Base-by-base conservation (phyloP, 805 yeast species). In the Spathaspora sp. region DNA sequence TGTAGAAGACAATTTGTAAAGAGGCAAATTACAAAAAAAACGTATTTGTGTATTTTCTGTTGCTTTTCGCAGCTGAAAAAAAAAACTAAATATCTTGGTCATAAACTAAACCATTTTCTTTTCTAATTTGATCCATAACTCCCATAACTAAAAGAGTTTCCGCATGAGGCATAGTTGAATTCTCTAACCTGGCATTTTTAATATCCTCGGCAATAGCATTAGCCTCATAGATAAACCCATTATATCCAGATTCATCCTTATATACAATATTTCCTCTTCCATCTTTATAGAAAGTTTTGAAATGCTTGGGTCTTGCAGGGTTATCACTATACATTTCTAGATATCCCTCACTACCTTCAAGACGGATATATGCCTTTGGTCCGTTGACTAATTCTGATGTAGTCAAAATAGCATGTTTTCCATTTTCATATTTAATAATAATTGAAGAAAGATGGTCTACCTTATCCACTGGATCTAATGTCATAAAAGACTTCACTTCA, bases 221-320 rank as follows among this genome's bases (percentile, higher is more conserved):
- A 1, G 85, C 85, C 64, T 82, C 86, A 61, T 75, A 76, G 57
- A 77, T 77, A 60, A 80, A 76, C 0, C 87, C 87, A 46, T 67
- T 61, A 44, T 70, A 75, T 2, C 72, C 74, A 8, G 68, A 62
- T 20, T 67, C 62, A 49, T 71, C 75, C 40, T 67, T 62, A 50
- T 63, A 63, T 20, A 62, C 72, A 35, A 64, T 55, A 1, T 61
- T 54, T 28, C 57, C 56, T 5, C 60, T 52, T 1, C 51, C 56
- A 48, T 72, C 73, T 23, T 57, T 56, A 58, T 67, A 68, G 28
- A 63, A 64, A 46, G 76, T 66, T 44, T 63, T 67, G 55, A 62
- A 69, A 52, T 59, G 57, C 40, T 54, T 55, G 2, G 73, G 67
- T 52, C 67, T 57, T 2, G 76, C 75, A 6, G 73, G 72, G 49